Base-by-base conservation (phyloP, 352 stramenopile genomes). In the Pythium guiyangense region DNA sequence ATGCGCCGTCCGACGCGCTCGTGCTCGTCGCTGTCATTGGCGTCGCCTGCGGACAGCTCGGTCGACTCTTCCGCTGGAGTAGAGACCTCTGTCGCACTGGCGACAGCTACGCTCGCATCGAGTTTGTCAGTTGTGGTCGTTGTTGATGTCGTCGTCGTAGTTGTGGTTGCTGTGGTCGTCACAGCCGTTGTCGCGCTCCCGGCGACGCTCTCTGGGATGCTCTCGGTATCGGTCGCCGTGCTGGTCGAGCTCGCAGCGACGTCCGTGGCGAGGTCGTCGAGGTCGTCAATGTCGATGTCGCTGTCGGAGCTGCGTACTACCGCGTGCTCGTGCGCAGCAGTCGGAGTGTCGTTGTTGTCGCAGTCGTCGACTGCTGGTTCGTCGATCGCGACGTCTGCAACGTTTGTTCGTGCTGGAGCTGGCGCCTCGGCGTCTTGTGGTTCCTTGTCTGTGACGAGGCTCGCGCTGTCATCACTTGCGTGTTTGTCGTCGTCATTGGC, bases 1-100 rank as follows among this genome's bases (percentile, higher is more conserved):
- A 84, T 67, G 25, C 76, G 70, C 14, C 73, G 71, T 17, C 72
- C 66, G 12, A 74, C 18, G 15, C 59, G 17, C 10, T 37, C 22
- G 2, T 39, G 27, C 27, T 46, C 29, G 22, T 50, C 44, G n/a
- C n/a, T n/a, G 15, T 59, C 46, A 22, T 22, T 1, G 22, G 1
- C 22, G 22, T 22, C 22, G 22, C 1, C 22, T 52, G 8, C 8
- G 4, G 9, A 6, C n/a, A 3, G 6, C 17, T 12, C 5, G 39
- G 15, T 22, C 39, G 39, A 5, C 14, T 45, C 18, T 1, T 45
- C 39, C 4, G 39, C 39, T 22, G 39, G 6, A 25, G 42, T 5
- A 18, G 40, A 15, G 17, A 46, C 6, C 40, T 15, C 4, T 6
- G 42, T 5, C 17, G 42, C 15, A n/a, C n/a, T n/a, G n/a, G n/a